phyloP scores from a whole-genome alignment of 768 basidiomycete species.

The Lentinus brumalis region DNA sequence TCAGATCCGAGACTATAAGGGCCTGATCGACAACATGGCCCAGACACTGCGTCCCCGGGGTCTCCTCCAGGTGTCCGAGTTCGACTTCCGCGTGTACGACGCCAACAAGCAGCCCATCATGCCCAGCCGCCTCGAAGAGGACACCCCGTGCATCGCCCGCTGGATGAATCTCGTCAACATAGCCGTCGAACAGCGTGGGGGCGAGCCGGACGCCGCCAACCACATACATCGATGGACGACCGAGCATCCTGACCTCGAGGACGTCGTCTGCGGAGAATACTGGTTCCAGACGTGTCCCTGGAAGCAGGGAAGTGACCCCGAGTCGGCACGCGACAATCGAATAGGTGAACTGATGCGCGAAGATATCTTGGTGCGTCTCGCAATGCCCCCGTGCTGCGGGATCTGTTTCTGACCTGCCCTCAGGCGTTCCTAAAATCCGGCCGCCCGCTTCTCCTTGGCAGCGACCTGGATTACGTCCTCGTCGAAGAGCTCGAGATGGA shows the following conservation, averaged over 20 bases:
- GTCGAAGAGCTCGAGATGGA: constrained; percentile 57
- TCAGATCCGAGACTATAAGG: constrained; percentile 70
- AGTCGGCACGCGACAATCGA: constrained; percentile 39
- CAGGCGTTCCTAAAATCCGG: constrained; percentile 69
- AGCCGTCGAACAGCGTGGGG: constrained; percentile 60
- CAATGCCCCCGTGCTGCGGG: constrained; percentile 1
- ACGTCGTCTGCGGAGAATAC: constrained; percentile 56
- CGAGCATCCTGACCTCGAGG: constrained; percentile 58
- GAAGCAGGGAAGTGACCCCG: constrained; percentile 33
- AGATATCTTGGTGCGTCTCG: constrained; percentile 51
- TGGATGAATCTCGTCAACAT: constrained; percentile 59
- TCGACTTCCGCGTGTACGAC: constrained; percentile 68
- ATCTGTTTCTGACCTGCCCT: background rate
- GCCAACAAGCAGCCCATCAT: constrained; percentile 45
- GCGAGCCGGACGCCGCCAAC: constrained; percentile 61
- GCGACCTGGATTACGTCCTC: constrained; percentile 54
- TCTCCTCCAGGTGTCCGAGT: constrained; percentile 66
- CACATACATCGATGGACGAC: constrained; percentile 57
- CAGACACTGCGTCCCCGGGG: constrained; percentile 72
- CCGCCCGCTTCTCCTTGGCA: constrained; percentile 67
- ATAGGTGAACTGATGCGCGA: constrained; percentile 53
- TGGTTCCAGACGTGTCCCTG: constrained; percentile 67
- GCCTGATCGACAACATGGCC: constrained; percentile 65
- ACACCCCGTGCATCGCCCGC: constrained; percentile 56
- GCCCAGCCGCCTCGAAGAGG: constrained; percentile 37